phyloP scores from a whole-genome alignment of 805 yeast species.

The Blastobotrys parvus region DNA sequence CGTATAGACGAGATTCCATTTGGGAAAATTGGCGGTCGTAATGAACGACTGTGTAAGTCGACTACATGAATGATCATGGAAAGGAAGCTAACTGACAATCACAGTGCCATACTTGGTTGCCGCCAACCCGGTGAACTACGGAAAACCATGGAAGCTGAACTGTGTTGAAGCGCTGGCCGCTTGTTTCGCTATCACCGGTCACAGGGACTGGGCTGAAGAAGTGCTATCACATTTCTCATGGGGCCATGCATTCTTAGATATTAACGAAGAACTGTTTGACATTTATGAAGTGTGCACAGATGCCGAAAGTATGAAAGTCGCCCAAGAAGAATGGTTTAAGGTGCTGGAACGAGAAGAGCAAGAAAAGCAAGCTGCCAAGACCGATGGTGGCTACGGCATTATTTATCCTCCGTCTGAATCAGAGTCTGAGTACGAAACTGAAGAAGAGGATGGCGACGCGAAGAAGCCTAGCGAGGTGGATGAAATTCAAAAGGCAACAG shows the following conservation, averaged over 20 bases:
- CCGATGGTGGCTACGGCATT: constrained; percentile 44
- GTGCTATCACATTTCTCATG: constrained; percentile 77
- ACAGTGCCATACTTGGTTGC: constrained; percentile 82
- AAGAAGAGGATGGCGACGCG: constrained; percentile 10
- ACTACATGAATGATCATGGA: neutral
- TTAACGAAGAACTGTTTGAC: constrained; percentile 70
- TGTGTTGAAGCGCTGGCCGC: constrained; percentile 98
- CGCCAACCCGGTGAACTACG: constrained; percentile 95
- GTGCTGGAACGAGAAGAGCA: constrained; percentile 40
- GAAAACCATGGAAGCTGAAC: constrained; percentile 89
- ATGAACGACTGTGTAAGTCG: constrained; percentile 51
- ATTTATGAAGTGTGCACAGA: constrained; percentile 76
- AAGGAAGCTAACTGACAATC: neutral
- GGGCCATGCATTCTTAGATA: constrained; percentile 82
- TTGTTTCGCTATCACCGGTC: constrained; percentile 90
- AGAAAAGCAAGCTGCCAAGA: constrained; percentile 26
- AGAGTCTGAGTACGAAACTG: constrained; percentile 12
- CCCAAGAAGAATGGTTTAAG: constrained; percentile 68
- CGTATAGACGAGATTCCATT: constrained; percentile 96
- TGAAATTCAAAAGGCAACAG: no score
- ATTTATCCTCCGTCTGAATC: constrained; percentile 41
- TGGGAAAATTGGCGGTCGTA: constrained; percentile 79
- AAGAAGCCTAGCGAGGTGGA: constrained; percentile 3
- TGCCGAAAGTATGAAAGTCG: constrained; percentile 58
- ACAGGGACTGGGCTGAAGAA: constrained; percentile 76